Evolutionary conservation across 2,329 filamentous ascomycete species (phyloP), one percentile per base, ranked within the genome.

Genomic region (Claviceps cyperi): DNA sequence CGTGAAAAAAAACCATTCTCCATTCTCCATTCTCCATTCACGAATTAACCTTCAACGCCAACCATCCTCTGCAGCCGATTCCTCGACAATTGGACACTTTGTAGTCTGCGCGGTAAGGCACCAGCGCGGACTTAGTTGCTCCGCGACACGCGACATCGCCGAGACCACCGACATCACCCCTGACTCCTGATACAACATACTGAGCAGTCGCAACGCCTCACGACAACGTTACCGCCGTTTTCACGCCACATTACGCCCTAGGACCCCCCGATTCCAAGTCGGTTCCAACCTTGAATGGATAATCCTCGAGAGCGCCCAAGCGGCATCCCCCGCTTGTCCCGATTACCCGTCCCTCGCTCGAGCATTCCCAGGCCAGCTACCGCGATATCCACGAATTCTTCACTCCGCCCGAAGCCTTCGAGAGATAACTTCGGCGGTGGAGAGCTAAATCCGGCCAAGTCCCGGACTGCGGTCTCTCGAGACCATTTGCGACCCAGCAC

Each of bases 381-480:
- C 9, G 47, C 52, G 21, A 47, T 60, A 15, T 62, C 62, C 1
- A 47, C 61, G 3, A 61, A 63, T 4, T 37, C 49, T 15, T 36
- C 39, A 14, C 19, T 49, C n/a, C 40, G 32, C 3, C 6, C 49
- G 6, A 46, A 35, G 43, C n/a, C 40, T n/a, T 51, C 47, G 9
- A 40, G 47, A 28, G 49, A 51, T 22, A 43, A 39, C 19, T 49
- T 56, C 7, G 50, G 54, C 5, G 55, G 50, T 41, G 58, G 58
- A 19, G 64, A 67, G 28, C 54, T 70, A 43, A 65, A 65, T 51
- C 66, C 64, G 44, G 67, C 69, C 15, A 68, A 68, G 49, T 61
- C 73, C 13, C 67, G 70, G 32, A 52, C 65, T 24, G 59, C 67
- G n/a, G 49, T 66, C 44, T 71, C 72, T 3, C 63, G 67, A 49